Percentiles rank a stretch among this genome's conserved stretches.
phyloP scores from a whole-genome alignment of 495 filamentous ascomycete genomes.

The Achaetomiella virescens region DNA sequence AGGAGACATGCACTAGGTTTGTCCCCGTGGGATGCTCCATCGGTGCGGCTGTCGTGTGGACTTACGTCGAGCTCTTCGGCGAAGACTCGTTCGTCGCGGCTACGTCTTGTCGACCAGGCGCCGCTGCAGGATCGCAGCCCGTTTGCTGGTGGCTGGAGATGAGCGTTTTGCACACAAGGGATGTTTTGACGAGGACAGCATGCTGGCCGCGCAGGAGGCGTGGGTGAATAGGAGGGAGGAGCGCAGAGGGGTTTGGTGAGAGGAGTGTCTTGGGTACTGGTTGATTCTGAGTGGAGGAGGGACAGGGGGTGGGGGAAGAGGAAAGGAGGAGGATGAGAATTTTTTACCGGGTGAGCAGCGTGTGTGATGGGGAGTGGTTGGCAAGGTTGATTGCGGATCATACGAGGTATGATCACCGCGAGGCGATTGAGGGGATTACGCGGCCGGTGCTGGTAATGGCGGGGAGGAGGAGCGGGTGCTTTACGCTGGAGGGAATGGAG shows the following conservation, averaged over 20 bases:
- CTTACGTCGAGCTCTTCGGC: slow-evolving; percentile 38
- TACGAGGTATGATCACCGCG: slow-evolving; percentile 42
- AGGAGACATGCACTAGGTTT: not conserved
- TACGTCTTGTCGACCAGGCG: slow-evolving; percentile 42
- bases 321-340: slow-evolving; percentile 26
- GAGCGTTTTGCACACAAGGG: slow-evolving; percentile 28
- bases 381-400: slow-evolving; percentile 41
- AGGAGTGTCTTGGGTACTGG: slow-evolving; percentile 39
- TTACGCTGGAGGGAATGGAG: slow-evolving; percentile 36
- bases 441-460: slow-evolving; percentile 36
- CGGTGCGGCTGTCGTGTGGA: slow-evolving; percentile 42
- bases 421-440: slow-evolving; percentile 31
- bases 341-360: slow-evolving; percentile 35
- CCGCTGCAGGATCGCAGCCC: slow-evolving; percentile 38
- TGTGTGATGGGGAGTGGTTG: slow-evolving; percentile 37
- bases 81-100: slow-evolving; percentile 23
- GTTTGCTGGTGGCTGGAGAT: slow-evolving; percentile 12
- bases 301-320: slow-evolving; percentile 14
- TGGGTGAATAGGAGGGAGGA: slow-evolving; percentile 20
- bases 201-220: slow-evolving; percentile 31
- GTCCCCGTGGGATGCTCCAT: slow-evolving; percentile 40
- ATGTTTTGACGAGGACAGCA: slow-evolving; percentile 34
- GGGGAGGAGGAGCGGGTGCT: slow-evolving; percentile 39
- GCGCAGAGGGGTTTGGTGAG: slow-evolving; percentile 30
- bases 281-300: slow-evolving; percentile 12